These are phyloP conservation scores for Linnemannia zychae DNA, from an alignment of 192 early-diverging fungal genomes.

Conservation along the genomic window DNA sequence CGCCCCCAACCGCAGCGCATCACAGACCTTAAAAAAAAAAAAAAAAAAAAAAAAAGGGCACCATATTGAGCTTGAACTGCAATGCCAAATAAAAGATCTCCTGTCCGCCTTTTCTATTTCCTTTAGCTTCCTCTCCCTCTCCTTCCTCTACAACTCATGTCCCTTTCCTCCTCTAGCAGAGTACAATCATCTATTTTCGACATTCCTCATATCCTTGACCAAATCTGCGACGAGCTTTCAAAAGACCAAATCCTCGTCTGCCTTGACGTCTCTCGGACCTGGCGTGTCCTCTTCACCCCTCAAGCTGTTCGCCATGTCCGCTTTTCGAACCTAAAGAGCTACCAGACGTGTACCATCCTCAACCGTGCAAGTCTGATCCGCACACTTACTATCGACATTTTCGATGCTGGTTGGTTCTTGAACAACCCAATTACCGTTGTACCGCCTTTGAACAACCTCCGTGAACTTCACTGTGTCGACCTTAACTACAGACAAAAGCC, in stretches of 20 bases:
- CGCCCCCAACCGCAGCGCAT: too few species aligned
- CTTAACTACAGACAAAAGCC: neutral
- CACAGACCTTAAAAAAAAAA: too few species aligned
- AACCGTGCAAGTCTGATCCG: neutral
- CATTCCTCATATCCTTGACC: neutral
- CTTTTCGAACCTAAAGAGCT: neutral
- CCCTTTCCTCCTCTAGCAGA: neutral
- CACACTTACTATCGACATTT: neutral
- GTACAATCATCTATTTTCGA: neutral
- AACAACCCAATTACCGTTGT: neutral
- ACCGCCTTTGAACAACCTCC: neutral
- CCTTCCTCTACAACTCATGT: neutral
- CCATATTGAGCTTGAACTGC: too few species aligned
- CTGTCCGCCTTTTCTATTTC: neutral
- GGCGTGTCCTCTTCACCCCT: neutral
- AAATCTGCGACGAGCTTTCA: neutral
- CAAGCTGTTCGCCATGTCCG: neutral
- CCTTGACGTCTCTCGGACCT: neutral
- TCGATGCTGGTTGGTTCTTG: neutral
- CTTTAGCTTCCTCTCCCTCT: too few species aligned
- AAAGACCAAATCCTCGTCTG: neutral
- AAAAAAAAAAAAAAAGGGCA: too few species aligned
- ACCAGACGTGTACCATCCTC: neutral
- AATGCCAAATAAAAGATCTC: too few species aligned
- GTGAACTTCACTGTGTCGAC: neutral